Percentiles rank a stretch among this genome's conserved stretches.
These are phyloP conservation scores for Schizonepeta tenuifolia DNA, from an alignment of 257 asterid species.

Conservation along the genomic window DNA sequence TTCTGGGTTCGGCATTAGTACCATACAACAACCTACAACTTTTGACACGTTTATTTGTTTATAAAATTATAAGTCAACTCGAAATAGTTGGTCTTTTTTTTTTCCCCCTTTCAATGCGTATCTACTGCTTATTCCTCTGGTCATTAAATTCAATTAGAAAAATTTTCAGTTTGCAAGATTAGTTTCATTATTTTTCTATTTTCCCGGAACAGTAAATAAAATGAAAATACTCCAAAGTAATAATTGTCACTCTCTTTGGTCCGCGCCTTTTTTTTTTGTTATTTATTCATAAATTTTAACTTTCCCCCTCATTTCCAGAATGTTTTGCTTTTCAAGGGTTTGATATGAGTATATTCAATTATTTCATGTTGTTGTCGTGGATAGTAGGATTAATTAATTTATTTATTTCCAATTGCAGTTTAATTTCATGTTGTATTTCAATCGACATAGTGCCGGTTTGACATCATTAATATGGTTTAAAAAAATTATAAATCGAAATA, in stretches of 20 bases:
- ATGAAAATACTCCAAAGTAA: neutral
- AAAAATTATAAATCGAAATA: neutral
- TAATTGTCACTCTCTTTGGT: neutral
- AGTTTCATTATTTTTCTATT: neutral
- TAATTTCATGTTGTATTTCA: neutral
- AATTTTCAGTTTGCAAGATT: neutral
- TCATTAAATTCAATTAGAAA: neutral
- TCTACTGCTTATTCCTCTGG: constrained; percentile 20
- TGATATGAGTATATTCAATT: too few species aligned
- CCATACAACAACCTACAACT: neutral
- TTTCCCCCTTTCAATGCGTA: constrained; percentile 21
- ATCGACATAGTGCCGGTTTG: neutral
- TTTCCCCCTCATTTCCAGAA: too few species aligned
- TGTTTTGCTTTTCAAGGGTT: neutral
- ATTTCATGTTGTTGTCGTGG: too few species aligned
- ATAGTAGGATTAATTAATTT: too few species aligned
- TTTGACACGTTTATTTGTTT: constrained; percentile 20
- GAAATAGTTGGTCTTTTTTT: neutral
- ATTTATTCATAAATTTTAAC: neutral
- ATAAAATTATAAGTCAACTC: constrained; percentile 31
- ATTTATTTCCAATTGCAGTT: neutral
- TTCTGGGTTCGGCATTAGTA: constrained; percentile 7
- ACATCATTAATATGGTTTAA: neutral
- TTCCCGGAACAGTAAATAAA: neutral
- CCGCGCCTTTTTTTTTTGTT: neutral